Conservation (phyloP, 2,329 filamentous ascomycete species). For the Didymella keratinophila region DNA sequence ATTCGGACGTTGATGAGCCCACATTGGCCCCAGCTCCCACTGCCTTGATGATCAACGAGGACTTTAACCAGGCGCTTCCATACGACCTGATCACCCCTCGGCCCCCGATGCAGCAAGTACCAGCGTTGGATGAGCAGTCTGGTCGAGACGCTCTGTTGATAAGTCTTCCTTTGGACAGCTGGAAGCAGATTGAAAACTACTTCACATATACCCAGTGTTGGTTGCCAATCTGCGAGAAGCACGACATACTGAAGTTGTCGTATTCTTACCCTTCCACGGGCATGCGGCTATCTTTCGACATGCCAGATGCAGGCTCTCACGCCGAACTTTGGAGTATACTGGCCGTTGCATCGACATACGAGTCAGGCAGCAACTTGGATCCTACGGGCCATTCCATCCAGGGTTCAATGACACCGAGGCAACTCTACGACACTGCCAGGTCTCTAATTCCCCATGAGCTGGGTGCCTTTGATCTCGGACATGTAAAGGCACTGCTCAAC, state of each 20-base stretch:
- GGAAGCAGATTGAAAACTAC: constrained; percentile 73
- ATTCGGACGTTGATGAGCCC: constrained; percentile 33
- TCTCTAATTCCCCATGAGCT: constrained; percentile 43
- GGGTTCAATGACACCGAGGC: constrained; percentile 22
- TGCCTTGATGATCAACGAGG: constrained; percentile 11
- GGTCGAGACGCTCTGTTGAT: background rate
- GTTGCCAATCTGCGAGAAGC: constrained; percentile 76
- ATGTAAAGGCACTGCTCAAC: constrained; percentile 54
- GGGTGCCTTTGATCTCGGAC: constrained; percentile 48
- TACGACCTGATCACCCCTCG: constrained; percentile 13
- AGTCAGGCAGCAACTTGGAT: constrained; percentile 15
- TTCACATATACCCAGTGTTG: constrained; percentile 79
- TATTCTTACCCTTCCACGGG: constrained; percentile 62
- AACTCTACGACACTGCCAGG: constrained; percentile 40
- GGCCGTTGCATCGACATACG: constrained; percentile 51
- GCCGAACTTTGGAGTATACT: constrained; percentile 58
- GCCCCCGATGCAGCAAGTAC: background rate
- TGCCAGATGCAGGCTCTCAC: constrained; percentile 47
- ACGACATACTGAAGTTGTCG: constrained; percentile 66
- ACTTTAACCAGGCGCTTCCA: constrained; percentile 11
- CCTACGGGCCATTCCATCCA: constrained; percentile 7
- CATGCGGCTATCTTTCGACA: constrained; percentile 34
- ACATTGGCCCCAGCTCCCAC: constrained; percentile 7
- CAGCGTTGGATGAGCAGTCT: constrained; percentile 1
- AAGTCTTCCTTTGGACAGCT: constrained; percentile 62